Evolutionary conservation across 2,329 filamentous ascomycete species (phyloP).

Genomic region (Clonostachys byssicola): DNA sequence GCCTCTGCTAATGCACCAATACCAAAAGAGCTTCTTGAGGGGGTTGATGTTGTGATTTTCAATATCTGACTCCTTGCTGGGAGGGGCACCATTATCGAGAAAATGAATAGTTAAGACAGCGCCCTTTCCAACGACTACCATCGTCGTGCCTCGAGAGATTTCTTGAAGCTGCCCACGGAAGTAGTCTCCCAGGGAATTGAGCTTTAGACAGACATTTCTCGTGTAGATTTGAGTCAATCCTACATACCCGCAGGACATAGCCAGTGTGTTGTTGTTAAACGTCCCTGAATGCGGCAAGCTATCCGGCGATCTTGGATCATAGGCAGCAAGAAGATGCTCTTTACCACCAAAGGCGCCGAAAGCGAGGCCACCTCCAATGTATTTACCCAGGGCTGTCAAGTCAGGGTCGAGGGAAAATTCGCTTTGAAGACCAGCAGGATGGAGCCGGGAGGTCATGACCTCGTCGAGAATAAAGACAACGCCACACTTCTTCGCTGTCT

Average conservation of each 20-base stretch:
- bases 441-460: constrained; percentile 63
- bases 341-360: constrained; percentile 65
- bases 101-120: too few species aligned
- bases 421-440: constrained; percentile 40
- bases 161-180: not conserved
- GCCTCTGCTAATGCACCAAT: not conserved
- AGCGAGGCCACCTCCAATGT: constrained; percentile 60
- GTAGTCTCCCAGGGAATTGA: not conserved
- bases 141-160: not conserved
- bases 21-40: too few species aligned
- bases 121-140: not conserved
- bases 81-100: too few species aligned
- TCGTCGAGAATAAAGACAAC: constrained; percentile 66
- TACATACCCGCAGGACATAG: constrained; percentile 49
- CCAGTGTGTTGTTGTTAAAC: constrained; percentile 63
- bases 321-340: constrained; percentile 52
- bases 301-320: constrained; percentile 38
- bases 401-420: constrained; percentile 46
- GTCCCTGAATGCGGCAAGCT: constrained; percentile 55
- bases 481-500: constrained; percentile 23
- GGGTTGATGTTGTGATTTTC: too few species aligned
- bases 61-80: too few species aligned
- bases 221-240: constrained; percentile 29
- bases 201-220: not conserved
- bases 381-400: constrained; percentile 62